Base-by-base conservation (phyloP, 176 grass and related monocot genomes). In the Oryza nivara region DNA sequence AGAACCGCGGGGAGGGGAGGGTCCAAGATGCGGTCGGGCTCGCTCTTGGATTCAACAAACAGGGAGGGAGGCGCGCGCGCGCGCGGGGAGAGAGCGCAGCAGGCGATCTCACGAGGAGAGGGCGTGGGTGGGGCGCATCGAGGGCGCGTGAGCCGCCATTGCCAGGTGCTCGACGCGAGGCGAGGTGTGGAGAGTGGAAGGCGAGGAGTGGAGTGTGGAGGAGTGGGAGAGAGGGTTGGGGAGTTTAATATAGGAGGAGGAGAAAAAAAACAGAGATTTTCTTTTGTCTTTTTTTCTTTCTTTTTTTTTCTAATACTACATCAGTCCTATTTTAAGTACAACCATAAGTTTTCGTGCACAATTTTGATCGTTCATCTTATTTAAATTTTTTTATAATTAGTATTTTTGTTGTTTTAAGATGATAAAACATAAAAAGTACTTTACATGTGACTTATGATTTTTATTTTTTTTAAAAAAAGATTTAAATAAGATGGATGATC, bases 171-270 rank as follows among this genome's bases (percentile, higher is more conserved):
- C 89, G 85, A 70, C 80, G 51, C 74, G 85, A 72, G n/a, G 58
- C 8, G 52, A 19, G 84, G 76, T 2, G 43, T 44, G 43, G 52
- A 1, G 5, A 11, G 54, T 78, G 51, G 67, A 78, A 54, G 36
- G 65, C 49, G 35, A 17, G 84, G 49, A 60, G 47, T 45, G 78
- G 65, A 76, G 89, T 54, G 70, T 87, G 76, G 44, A 87, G 81
- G 80, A 41, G 70, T 45, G 51, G 60, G 12, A 44, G 66, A 36
- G 11, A 77, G 73, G 83, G 34, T n/a, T 28, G 84, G 43, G 75
- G 22, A 71, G 44, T 80, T 91, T 80, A 89, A 82, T 89, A 90
- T 79, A 83, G 89, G 63, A 86, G 85, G 78, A 82, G 68, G 73
- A 86, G 68, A 83, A 83, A 6, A 38, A 38, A 65, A 83, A 75